These are phyloP conservation scores for Asclepias syriaca DNA, from an alignment of 257 asterid species.

Conservation along the genomic window DNA sequence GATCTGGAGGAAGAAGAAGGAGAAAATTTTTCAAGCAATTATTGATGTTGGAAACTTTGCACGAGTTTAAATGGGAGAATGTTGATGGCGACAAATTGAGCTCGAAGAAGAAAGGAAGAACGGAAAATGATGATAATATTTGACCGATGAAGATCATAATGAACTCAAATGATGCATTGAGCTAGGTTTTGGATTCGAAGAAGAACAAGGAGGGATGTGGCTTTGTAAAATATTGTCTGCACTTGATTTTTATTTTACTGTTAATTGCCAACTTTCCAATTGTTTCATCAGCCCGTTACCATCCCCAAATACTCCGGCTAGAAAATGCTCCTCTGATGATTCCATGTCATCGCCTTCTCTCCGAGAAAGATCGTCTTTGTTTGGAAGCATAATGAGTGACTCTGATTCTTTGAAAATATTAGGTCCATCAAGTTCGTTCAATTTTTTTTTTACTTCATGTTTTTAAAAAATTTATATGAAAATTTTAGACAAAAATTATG, in stretches of 20 bases:
- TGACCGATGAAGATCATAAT: constrained; percentile 71
- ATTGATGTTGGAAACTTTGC: constrained; percentile 67
- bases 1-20: not conserved
- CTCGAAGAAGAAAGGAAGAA: constrained; percentile 35
- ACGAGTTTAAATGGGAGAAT: constrained; percentile 77
- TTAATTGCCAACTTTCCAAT: constrained; percentile 40
- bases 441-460: too few relatives aligned
- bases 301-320: constrained; percentile 37
- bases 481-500: too few relatives aligned
- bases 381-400: constrained; percentile 25
- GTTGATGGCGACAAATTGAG: constrained; percentile 58
- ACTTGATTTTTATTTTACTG: constrained; percentile 74
- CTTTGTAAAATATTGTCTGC: constrained; percentile 74
- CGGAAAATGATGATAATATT: constrained; percentile 19
- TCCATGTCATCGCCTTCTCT: constrained; percentile 13
- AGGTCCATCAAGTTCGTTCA: constrained; percentile 22
- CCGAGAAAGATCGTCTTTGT: constrained; percentile 27
- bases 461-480: too few relatives aligned
- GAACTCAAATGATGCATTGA: constrained; percentile 85
- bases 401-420: constrained; percentile 29
- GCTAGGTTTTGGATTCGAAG: constrained; percentile 80
- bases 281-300: constrained; percentile 37
- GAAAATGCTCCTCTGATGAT: constrained; percentile 19
- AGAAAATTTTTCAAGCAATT: constrained; percentile 58
- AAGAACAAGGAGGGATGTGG: constrained; percentile 50